phyloP scores from a whole-genome alignment of 345 rosid genomes.

The Citrus trifoliata region DNA sequence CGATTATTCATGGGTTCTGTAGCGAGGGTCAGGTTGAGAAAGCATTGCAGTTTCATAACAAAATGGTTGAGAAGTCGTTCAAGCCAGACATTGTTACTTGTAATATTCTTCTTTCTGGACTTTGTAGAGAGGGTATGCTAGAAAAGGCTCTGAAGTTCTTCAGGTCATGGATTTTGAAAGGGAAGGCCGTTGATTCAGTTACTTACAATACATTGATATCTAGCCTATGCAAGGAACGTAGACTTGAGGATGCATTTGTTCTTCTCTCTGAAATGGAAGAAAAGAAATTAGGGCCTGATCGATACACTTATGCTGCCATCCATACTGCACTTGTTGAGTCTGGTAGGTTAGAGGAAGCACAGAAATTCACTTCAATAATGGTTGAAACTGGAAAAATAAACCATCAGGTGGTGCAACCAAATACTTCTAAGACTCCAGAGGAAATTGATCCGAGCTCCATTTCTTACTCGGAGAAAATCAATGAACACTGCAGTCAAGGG shows the following conservation, averaged over 20 bases:
- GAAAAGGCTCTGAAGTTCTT: conserved; percentile 86
- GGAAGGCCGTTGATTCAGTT: conserved; percentile 53
- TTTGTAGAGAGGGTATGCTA: conserved; percentile 68
- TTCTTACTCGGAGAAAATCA: conserved; percentile 56
- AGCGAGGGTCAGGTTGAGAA: conserved; percentile 64
- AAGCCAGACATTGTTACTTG: conserved; percentile 62
- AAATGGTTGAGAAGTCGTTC: conserved; percentile 64
- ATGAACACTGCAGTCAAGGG: conserved; percentile 60
- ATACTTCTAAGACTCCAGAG: conserved; percentile 20
- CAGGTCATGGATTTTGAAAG: conserved; percentile 53
- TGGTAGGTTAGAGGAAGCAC: conserved; percentile 54
- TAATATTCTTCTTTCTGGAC: conserved; percentile 75
- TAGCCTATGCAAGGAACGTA: conserved; percentile 58
- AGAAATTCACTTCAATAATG: conserved; percentile 49
- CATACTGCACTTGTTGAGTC: conserved; percentile 47
- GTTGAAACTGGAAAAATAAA: conserved; percentile 28
- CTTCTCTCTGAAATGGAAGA: conserved; percentile 66
- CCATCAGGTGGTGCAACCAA: background rate
- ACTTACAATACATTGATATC: conserved; percentile 82
- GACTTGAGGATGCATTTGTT: conserved; percentile 70
- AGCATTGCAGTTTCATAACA: conserved; percentile 77
- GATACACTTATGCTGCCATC: conserved; percentile 59
- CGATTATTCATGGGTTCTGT: conserved; percentile 73
- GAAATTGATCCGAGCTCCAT: conserved; percentile 36
- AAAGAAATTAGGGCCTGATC: conserved; percentile 59